Base-by-base conservation (phyloP, 108 stramenopile species). In the Skeletonema potamos region DNA sequence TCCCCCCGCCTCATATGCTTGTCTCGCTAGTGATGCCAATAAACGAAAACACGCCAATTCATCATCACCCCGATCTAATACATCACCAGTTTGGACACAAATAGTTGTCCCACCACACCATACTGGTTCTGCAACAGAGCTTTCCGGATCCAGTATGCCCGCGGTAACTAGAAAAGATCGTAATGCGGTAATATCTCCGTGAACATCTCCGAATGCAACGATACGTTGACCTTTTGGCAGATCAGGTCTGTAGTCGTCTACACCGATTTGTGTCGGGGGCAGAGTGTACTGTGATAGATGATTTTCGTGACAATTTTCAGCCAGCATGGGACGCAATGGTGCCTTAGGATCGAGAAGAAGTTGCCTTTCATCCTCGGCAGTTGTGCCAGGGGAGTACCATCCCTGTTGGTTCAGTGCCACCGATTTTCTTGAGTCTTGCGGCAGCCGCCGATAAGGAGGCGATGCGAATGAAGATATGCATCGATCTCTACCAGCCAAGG, bases 161-260 rank as follows among this genome's bases (percentile, higher is more conserved):
- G 85, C 82, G 2, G 79, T 43, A 1, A 66, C 22, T 5, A 93
- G 67, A 41, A 85, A 86, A 1, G 55, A 17, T 18, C 74, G 58
- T 24, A 93, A 66, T 9, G 87, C 87, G 17, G 75, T 24, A 3
- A 86, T 27, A 62, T 91, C 89, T 15, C 92, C 92, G 70, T 93
- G 92, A 4, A 93, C 84, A 57, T 93, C 92, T 10, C 92, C 92
- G 37, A 93, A 70, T 39, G 87, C 76, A 41, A 90, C 85, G n/a
- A 91, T 66, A 11, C 91, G 83, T 72, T 82, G 83, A 2, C 66
- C 62, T 20, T 79, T 58, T 17, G 58, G 54, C 2, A 81, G 58
- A 57, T 29, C 39, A 43, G 80, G 70, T 22, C 71, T 71, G 26
- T 72, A 72, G 54, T 79, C 78, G 62, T 79, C 78, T 3, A n/a